phyloP scores from a whole-genome alignment of 129 eudicot genomes.

The Cynara cardunculus region DNA sequence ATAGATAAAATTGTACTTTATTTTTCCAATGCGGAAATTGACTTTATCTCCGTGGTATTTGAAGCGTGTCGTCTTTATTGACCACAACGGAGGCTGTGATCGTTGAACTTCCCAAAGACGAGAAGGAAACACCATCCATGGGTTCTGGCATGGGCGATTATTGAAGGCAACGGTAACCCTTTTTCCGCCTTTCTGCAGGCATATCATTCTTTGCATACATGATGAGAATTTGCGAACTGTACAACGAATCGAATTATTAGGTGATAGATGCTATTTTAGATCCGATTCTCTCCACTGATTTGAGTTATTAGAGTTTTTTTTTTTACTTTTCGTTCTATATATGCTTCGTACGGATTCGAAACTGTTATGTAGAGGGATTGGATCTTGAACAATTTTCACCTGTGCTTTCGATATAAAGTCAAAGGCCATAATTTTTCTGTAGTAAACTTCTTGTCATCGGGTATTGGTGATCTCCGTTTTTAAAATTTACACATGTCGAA shows the following conservation, averaged over 20 bases:
- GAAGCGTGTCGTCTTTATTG: slow-evolving; percentile 55
- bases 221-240: slow-evolving; percentile 3
- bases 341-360: slow-evolving; percentile 4
- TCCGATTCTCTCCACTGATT: slow-evolving; percentile 17
- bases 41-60: slow-evolving; percentile 2
- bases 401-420: background rate
- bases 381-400: background rate
- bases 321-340: background rate
- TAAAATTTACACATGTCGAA: background rate
- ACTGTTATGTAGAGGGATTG: background rate
- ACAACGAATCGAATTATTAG: slow-evolving; percentile 16
- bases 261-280: background rate
- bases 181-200: background rate
- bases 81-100: slow-evolving; percentile 75
- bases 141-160: slow-evolving; percentile 52
- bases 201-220: slow-evolving; percentile 2
- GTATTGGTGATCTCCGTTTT: background rate
- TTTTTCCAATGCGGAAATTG: background rate
- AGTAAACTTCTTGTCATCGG: background rate
- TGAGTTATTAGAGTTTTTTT: background rate
- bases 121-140: slow-evolving; percentile 41
- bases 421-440: background rate
- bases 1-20: background rate
- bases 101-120: slow-evolving; percentile 58
- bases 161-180: slow-evolving; percentile 5